These are phyloP conservation scores for Hippophae tibetana DNA, from an alignment of 306 rosid genomes.

Conservation along the genomic window DNA sequence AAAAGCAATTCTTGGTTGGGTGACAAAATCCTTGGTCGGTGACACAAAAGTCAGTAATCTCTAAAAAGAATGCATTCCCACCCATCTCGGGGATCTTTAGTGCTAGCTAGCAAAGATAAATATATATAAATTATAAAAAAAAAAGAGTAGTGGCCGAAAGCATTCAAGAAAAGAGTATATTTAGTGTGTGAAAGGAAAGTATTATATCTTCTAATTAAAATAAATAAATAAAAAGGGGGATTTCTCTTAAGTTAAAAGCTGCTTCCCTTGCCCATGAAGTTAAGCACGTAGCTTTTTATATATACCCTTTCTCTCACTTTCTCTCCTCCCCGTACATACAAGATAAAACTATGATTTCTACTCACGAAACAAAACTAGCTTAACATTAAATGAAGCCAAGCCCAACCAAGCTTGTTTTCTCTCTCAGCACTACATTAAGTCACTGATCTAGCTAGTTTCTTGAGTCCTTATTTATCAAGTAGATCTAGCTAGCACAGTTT, in stretches of 20 bases:
- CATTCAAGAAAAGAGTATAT: slow-evolving; percentile 30
- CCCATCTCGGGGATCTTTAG: background rate
- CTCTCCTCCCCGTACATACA: slow-evolving; percentile 9
- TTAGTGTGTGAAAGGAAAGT: slow-evolving; percentile 23
- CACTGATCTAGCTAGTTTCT: background rate
- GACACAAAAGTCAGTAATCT: slow-evolving; percentile 38
- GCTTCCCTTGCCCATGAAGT: slow-evolving; percentile 41
- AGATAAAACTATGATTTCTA: slow-evolving; percentile 19
- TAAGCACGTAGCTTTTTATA: slow-evolving; percentile 28
- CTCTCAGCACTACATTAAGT: background rate
- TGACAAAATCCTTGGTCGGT: slow-evolving; percentile 23
- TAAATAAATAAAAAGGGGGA: background rate
- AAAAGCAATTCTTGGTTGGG: too few relatives aligned
- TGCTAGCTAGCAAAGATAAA: background rate
- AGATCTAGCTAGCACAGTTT: too few relatives aligned
- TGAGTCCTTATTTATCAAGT: background rate
- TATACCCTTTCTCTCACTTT: slow-evolving; percentile 4
- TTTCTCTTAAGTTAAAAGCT: slow-evolving; percentile 28
- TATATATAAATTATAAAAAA: slow-evolving; percentile 24
- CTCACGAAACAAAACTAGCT: background rate
- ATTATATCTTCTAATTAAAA: slow-evolving; percentile 11
- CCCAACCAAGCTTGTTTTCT: background rate
- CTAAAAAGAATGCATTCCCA: slow-evolving; percentile 15
- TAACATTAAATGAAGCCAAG: too few relatives aligned
- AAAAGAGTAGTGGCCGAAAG: slow-evolving; percentile 10